Conservation (phyloP, 1,139 yeast genomes). For the Taphrina flavorubra region DNA sequence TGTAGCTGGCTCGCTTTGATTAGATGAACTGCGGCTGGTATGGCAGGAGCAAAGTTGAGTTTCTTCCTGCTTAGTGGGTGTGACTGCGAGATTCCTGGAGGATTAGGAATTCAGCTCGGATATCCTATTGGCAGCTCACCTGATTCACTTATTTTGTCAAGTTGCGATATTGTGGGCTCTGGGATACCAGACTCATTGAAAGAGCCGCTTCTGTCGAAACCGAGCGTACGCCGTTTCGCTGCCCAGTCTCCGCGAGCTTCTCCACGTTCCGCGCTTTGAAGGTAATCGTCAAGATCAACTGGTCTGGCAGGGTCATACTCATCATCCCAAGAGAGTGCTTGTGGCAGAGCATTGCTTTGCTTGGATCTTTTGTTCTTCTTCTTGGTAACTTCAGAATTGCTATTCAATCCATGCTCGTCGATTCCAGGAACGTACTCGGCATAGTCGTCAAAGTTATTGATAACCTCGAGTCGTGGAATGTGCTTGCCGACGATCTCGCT, state of each 20-base stretch:
- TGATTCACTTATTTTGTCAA: neutral
- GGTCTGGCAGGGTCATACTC: slow-evolving; percentile 30
- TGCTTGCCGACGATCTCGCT: neutral
- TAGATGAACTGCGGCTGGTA: slow-evolving; percentile 7
- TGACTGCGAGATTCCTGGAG: neutral
- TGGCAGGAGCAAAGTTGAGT: slow-evolving; percentile 19
- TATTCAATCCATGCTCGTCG: neutral
- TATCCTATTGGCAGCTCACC: neutral
- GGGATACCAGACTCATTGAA: neutral
- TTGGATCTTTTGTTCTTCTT: slow-evolving; percentile 7
- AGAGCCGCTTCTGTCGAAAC: neutral
- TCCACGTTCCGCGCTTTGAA: slow-evolving; percentile 21
- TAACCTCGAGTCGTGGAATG: slow-evolving; percentile 19
- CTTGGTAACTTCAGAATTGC: neutral
- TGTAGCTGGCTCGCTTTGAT: neutral
- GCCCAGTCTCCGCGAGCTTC: slow-evolving; percentile 17
- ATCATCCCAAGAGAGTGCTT: slow-evolving; percentile 20
- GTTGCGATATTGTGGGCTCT: neutral
- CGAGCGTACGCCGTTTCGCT: neutral
- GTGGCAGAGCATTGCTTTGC: neutral
- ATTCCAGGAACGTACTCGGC: slow-evolving; percentile 12
- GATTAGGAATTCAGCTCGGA: neutral
- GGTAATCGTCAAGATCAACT: slow-evolving; percentile 24
- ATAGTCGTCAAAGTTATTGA: slow-evolving; percentile 22
- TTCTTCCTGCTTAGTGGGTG: neutral